Percentiles rank a stretch among this genome's conserved stretches.
phyloP scores from a whole-genome alignment of 352 stramenopile genomes.

The Thalassiosira livingstoniorum region DNA sequence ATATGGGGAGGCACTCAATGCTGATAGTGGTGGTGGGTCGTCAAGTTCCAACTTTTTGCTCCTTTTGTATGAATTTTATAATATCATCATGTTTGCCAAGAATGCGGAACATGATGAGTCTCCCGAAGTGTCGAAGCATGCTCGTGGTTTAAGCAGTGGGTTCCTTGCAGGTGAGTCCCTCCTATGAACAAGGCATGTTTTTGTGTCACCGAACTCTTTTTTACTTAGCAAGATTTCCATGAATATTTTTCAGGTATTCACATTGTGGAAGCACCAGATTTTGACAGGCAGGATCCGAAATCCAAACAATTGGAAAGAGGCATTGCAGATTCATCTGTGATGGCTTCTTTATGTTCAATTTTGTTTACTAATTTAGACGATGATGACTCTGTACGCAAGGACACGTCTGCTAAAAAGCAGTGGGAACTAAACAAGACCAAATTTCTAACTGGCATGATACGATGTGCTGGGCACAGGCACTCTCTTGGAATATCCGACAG shows the following conservation, averaged over 20 bases:
- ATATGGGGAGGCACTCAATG: constrained; percentile 77
- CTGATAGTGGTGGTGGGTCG: constrained; percentile 83
- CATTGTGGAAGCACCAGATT: constrained; percentile 51
- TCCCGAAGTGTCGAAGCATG: constrained; percentile 69
- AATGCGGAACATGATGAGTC: constrained; percentile 72
- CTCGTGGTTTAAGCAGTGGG: constrained; percentile 61
- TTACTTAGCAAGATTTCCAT: too few species aligned
- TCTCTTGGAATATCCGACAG: constrained; percentile 69
- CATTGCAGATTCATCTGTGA: constrained; percentile 74
- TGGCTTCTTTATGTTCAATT: constrained; percentile 81
- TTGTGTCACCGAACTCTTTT: too few species aligned
- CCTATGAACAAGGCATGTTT: too few species aligned
- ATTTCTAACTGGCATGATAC: constrained; percentile 77
- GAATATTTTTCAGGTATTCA: too few species aligned
- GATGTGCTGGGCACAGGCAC: constrained; percentile 77
- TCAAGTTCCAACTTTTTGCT: constrained; percentile 79
- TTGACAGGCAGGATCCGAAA: constrained; percentile 38
- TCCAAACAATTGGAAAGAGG: constrained; percentile 60
- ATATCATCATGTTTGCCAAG: constrained; percentile 77
- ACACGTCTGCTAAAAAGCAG: constrained; percentile 60
- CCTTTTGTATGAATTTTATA: constrained; percentile 78
- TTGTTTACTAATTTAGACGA: constrained; percentile 77
- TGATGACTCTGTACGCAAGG: constrained; percentile 14
- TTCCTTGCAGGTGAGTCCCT: constrained; percentile 77
- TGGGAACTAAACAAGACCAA: constrained; percentile 74